Percentiles rank a stretch among this genome's conserved stretches.
Conservation (phyloP, 805 yeast genomes). For the Barnettozyma sucrosica region DNA sequence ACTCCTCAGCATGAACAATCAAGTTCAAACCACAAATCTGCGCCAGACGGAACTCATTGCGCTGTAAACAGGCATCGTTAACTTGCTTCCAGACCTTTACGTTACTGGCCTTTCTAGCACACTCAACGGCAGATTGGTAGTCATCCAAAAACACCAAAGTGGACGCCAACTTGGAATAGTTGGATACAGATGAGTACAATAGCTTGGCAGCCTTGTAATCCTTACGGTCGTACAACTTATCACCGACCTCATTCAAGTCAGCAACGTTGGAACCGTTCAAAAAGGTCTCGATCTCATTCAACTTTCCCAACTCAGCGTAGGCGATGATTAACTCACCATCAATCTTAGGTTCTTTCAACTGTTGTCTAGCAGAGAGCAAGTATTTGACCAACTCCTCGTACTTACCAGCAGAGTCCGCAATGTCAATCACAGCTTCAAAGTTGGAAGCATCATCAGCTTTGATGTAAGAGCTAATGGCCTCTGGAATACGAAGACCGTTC, state of each 20-base stretch:
- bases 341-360: slow-evolving; percentile 83
- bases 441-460: slow-evolving; percentile 89
- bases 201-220: slow-evolving; percentile 92
- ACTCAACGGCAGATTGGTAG: slow-evolving; percentile 95
- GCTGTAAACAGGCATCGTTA: slow-evolving; percentile 91
- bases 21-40: slow-evolving; percentile 98
- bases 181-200: slow-evolving; percentile 78
- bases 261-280: slow-evolving; percentile 89
- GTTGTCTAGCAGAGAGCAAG: slow-evolving; percentile 85
- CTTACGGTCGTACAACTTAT: slow-evolving; percentile 70
- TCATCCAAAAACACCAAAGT: slow-evolving; percentile 88
- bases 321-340: slow-evolving; percentile 90
- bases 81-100: slow-evolving; percentile 96
- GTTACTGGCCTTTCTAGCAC: slow-evolving; percentile 97
- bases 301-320: slow-evolving; percentile 71
- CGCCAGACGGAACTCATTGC: slow-evolving; percentile 91
- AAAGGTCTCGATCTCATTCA: slow-evolving; percentile 78
- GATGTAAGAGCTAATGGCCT: slow-evolving; percentile 87
- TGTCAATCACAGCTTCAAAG: slow-evolving; percentile 87
- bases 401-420: slow-evolving; percentile 92
- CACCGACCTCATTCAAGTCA: slow-evolving; percentile 87
- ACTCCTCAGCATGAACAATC: slow-evolving; percentile 95
- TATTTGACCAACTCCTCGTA: slow-evolving; percentile 87
- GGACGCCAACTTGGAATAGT: slow-evolving; percentile 95
- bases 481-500: slow-evolving; percentile 86